Percentiles rank a stretch among this genome's conserved stretches.
phyloP scores from a whole-genome alignment of 2,329 filamentous ascomycete genomes.

The Gaeumannomyces tritici region DNA sequence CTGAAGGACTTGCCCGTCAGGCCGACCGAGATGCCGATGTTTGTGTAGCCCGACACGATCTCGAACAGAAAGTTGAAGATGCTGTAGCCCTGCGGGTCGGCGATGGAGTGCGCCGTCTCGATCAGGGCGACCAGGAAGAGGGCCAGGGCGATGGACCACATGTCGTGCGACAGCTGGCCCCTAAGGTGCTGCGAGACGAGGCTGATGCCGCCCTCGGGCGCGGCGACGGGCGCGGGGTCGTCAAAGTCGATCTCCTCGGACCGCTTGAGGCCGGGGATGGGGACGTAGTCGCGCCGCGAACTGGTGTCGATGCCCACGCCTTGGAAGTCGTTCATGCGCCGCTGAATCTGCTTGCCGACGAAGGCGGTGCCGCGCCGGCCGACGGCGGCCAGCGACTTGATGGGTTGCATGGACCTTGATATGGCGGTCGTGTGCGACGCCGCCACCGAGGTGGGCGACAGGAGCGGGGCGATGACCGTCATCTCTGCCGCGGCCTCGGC shows the following conservation, averaged over 20 bases:
- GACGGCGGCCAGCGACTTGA: slow-evolving; percentile 8
- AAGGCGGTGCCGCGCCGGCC: slow-evolving; percentile 14
- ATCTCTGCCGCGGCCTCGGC: slow-evolving; percentile 2
- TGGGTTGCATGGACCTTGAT: not conserved
- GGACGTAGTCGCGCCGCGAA: slow-evolving; percentile 4
- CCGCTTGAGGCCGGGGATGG: slow-evolving; percentile 3
- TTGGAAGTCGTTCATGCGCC: slow-evolving; percentile 13
- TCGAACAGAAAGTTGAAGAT: slow-evolving; percentile 54
- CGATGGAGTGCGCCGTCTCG: slow-evolving; percentile 44
- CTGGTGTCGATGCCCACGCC: slow-evolving; percentile 11
- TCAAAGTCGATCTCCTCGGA: slow-evolving; percentile 4
- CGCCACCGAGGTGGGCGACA: slow-evolving; percentile 2
- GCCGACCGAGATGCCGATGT: slow-evolving; percentile 48
- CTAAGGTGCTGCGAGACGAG: slow-evolving; percentile 39
- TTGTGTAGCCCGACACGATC: slow-evolving; percentile 46
- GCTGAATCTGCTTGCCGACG: slow-evolving; percentile 20
- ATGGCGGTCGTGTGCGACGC: not conserved
- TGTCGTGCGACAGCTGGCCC: slow-evolving; percentile 56
- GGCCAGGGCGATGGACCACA: slow-evolving; percentile 56
- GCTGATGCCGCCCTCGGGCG: slow-evolving; percentile 10
- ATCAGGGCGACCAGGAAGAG: slow-evolving; percentile 51
- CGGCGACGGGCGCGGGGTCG: not conserved
- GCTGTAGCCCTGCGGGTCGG: slow-evolving; percentile 40
- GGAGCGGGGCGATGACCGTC: not conserved
- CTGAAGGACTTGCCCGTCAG: slow-evolving; percentile 34